Base-by-base conservation (phyloP, 2,329 filamentous ascomycete species). In the Pseudopithomyces chartarum region DNA sequence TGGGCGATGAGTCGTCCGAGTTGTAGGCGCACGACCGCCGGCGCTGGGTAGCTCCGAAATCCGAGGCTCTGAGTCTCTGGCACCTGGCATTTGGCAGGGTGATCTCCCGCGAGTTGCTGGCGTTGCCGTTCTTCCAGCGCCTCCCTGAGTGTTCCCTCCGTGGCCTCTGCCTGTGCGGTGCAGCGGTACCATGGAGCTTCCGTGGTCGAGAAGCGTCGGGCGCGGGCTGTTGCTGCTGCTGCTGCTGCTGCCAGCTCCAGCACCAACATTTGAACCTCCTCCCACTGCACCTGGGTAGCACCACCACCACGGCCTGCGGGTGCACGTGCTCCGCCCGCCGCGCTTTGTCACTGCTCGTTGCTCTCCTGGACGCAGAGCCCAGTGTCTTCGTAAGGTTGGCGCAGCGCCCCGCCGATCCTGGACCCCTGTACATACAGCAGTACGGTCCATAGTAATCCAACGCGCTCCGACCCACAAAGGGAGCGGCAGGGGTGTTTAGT, bases 371-470 rank as follows among this genome's bases (percentile, higher is more conserved):
- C 47, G n/a, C n/a, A 52, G 58, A 67, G 70, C 67, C 67, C 68
- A 70, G 66, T 57, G 64, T 67, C 67, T 71, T 71, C 66, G 69
- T 70, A 64, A 70, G 69, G 67, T 73, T 71, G 70, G 71, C 66
- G 70, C 70, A 70, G 67, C 47, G 47, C 65, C 65, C 26, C 66
- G 63, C 59, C 59, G 62, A 69, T 61, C 65, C 70, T 62, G 60
- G 61, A 63, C 57, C 72, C 72, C 61, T 70, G 67, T 56, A n/a
- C n/a, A n/a, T n/a, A n/a, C n/a, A n/a, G 26, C 56, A 55, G 59
- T 62, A n/a, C 66, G 64, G 17, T 29, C 26, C 26, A 70, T 70
- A 64, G 65, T 72, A 68, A 68, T 69, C 67, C 66, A 75, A 70
- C 68, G 56, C 63, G 64, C 66, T 58, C 69, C 64, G 66, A 71